Evolutionary conservation across 805 yeast species (phyloP), one percentile per base, ranked within the genome.

Genomic region (Metschnikowia proteae): DNA sequence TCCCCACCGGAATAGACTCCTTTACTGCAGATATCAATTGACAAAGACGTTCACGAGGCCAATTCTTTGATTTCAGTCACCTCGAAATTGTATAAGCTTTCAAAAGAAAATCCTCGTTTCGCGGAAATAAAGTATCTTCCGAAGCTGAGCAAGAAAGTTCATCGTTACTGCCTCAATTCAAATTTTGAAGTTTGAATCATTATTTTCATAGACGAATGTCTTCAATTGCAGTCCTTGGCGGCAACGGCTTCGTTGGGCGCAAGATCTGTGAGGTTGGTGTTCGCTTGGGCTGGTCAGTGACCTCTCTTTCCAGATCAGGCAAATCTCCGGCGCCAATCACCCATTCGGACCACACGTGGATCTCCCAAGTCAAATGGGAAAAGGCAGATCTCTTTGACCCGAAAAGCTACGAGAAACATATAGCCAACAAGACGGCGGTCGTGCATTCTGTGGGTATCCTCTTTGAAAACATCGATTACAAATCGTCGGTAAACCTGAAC

Each of bases 381-480:
- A 62, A 73, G 45, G 95, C 86, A 2, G 81, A 89, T 60, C 73
- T 88, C 0, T 84, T 88, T 60, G 66, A 82, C 23, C 86, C 90
- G 0, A 64, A 73, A 1, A 71, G 86, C 0, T 88, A 88, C 60
- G 55, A 60, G 17, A 63, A 70, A 3, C 64, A 74, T 29, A 60
- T 89, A 23, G 51, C 59, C 32, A 74, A 75, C 33, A 78, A 82
- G 0, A 71, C 76, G 42, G 81, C 86, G 1, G 92, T 90, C 2
- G 92, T 91, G 10, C 96, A 90, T 62, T 78, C 94, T 0, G 72
- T 90, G 46, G 98, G 98, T 0, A 75, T 87, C 3, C 64, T 90
- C 5, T 67, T 88, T 35, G 94, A 86, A 53, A 80, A 86, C 57
- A 76, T 73, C 49, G 71, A 76, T 32, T 91, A 91, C 66, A 91